Evolutionary conservation across 164 flowering plant genomes (phyloP).

Genomic region (Tetracentron sinense): DNA sequence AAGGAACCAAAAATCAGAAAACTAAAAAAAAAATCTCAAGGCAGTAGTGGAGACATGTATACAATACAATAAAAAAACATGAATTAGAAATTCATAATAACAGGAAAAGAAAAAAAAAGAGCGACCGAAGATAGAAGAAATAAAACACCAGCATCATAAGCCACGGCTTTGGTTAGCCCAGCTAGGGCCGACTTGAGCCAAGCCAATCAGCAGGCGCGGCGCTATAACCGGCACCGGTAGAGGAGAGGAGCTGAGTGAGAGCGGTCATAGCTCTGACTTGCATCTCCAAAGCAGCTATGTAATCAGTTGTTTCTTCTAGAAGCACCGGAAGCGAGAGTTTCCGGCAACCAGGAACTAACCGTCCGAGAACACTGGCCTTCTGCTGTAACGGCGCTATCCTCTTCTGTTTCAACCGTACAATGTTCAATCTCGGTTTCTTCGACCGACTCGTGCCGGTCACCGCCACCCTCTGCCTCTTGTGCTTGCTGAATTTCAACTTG

Average conservation of each 20-base stretch:
- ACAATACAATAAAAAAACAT: slow-evolving; percentile 20
- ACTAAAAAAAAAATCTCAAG: too few species aligned
- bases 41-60: too few species aligned
- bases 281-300: slow-evolving; percentile 76
- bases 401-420: slow-evolving; percentile 31
- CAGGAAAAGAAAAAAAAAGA: too few species aligned
- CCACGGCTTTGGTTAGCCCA: slow-evolving; percentile 5
- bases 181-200: background rate
- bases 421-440: slow-evolving; percentile 33
- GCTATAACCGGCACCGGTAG: slow-evolving; percentile 10
- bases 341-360: slow-evolving; percentile 80
- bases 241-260: slow-evolving; percentile 44
- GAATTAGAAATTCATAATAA: slow-evolving; percentile 9
- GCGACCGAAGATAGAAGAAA: background rate
- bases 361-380: slow-evolving; percentile 48
- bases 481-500: slow-evolving; percentile 43
- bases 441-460: slow-evolving; percentile 19
- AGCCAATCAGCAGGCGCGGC: background rate
- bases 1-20: too few species aligned
- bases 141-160: background rate
- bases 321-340: slow-evolving; percentile 54
- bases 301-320: slow-evolving; percentile 68
- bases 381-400: slow-evolving; percentile 44
- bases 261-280: slow-evolving; percentile 67
- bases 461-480: slow-evolving; percentile 22